These are phyloP conservation scores for Candida labiduridarum DNA, from an alignment of 1,139 yeast species.

Conservation along the genomic window DNA sequence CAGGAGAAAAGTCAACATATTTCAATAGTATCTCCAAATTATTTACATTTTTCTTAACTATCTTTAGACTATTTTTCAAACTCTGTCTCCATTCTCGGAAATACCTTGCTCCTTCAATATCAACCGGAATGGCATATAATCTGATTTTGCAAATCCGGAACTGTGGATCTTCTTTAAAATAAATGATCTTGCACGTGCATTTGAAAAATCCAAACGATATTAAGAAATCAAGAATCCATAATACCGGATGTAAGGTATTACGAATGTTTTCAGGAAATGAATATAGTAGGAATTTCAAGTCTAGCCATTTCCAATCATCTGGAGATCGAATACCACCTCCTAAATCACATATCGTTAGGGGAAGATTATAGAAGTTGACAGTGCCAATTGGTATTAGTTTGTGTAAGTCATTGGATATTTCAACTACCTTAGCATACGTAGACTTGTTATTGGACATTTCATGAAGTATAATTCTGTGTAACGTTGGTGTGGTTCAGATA, in stretches of 20 bases:
- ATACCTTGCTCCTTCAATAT: conserved; percentile 37
- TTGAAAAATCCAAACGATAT: conserved; percentile 38
- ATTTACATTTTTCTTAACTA: conserved; percentile 30
- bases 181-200: conserved; percentile 44
- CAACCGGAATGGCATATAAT: conserved; percentile 52
- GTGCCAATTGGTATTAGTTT: conserved; percentile 51
- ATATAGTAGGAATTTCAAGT: conserved; percentile 27
- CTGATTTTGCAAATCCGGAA: conserved; percentile 37
- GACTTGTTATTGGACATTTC: conserved; percentile 3
- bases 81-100: conserved; percentile 34
- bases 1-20: conserved; percentile 14
- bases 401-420: conserved; percentile 42
- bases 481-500: neutral
- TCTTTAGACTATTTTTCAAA: conserved; percentile 18
- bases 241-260: conserved; percentile 3
- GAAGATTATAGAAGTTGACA: conserved; percentile 43
- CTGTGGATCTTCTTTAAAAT: conserved; percentile 5
- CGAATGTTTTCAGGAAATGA: neutral
- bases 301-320: conserved; percentile 55
- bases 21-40: conserved; percentile 31
- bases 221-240: conserved; percentile 44
- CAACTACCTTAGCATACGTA: conserved; percentile 18
- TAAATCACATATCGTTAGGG: conserved; percentile 27
- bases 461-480: neutral
- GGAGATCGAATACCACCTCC: conserved; percentile 30